A percentile compares a stretch with the other conserved stretches of the same genome.
These are phyloP conservation scores for Myxozyma lipomycoides DNA, from an alignment of 805 yeast genomes.

Conservation along the genomic window DNA sequence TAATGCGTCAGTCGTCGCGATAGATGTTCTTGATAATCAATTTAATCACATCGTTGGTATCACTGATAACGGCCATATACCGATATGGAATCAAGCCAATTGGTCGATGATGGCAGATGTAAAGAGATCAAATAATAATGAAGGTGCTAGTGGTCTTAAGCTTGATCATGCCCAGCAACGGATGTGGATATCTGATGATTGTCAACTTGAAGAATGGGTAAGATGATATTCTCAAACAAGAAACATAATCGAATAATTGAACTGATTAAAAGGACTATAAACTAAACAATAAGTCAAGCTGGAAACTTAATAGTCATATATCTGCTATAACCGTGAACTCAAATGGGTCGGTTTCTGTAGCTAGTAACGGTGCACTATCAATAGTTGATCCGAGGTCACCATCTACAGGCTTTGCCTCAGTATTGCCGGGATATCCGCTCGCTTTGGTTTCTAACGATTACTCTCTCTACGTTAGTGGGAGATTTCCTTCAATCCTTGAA, in stretches of 20 bases:
- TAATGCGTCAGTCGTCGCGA: not conserved
- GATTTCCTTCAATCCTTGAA: constrained; percentile 23
- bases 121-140: constrained; percentile 1
- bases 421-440: constrained; percentile 22
- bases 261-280: constrained; percentile 9
- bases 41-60: constrained; percentile 16
- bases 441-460: constrained; percentile 7
- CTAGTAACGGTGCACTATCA: not conserved
- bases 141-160: constrained; percentile 8
- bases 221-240: not conserved
- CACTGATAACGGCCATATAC: constrained; percentile 14
- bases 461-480: constrained; percentile 20
- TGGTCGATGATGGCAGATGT: constrained; percentile 6
- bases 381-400: constrained; percentile 6
- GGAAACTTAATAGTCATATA: constrained; percentile 1
- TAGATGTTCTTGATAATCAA: constrained; percentile 10
- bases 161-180: constrained; percentile 1
- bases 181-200: constrained; percentile 21
- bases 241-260: not conserved
- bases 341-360: constrained; percentile 3
- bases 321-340: constrained; percentile 6
- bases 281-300: constrained; percentile 9
- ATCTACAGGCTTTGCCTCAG: constrained; percentile 4
- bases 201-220: constrained; percentile 24
- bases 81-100: constrained; percentile 10